phyloP scores from a whole-genome alignment of 1,139 yeast genomes.

The Taphrina deformans region DNA sequence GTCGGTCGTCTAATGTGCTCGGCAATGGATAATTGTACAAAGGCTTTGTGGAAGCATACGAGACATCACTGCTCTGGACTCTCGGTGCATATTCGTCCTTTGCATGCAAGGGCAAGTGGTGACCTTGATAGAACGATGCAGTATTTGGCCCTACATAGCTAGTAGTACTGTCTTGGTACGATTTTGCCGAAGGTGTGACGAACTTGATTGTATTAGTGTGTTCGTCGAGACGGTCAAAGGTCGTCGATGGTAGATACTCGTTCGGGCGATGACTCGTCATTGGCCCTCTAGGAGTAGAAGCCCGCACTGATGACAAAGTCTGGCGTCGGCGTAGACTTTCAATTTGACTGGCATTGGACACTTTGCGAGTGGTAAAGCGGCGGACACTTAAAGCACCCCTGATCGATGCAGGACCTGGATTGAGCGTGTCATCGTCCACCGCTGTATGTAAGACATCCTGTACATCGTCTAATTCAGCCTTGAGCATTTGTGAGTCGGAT shows the following conservation, averaged over 20 bases:
- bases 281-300: background rate
- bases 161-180: background rate
- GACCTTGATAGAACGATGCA: background rate
- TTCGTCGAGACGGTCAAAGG: background rate
- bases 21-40: background rate
- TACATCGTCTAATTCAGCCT: constrained; percentile 33
- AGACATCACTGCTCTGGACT: background rate
- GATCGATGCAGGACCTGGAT: constrained; percentile 29
- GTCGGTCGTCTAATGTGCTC: background rate
- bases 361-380: constrained; percentile 18
- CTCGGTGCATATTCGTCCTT: constrained; percentile 1
- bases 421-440: constrained; percentile 23
- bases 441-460: constrained; percentile 22
- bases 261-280: background rate
- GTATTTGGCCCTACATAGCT: background rate
- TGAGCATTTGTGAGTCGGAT: constrained; percentile 33
- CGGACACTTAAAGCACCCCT: constrained; percentile 30
- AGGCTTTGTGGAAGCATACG: background rate
- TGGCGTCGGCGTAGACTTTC: constrained; percentile 7
- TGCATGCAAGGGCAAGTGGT: constrained; percentile 1
- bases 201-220: constrained; percentile 1
- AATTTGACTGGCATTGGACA: constrained; percentile 9
- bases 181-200: constrained; percentile 4
- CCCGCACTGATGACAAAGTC: background rate
- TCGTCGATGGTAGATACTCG: background rate